Percentiles rank a stretch among this genome's conserved stretches.
Evolutionary conservation across 2,329 filamentous ascomycete genomes (phyloP).

Genomic region (Fusarium sp.): DNA sequence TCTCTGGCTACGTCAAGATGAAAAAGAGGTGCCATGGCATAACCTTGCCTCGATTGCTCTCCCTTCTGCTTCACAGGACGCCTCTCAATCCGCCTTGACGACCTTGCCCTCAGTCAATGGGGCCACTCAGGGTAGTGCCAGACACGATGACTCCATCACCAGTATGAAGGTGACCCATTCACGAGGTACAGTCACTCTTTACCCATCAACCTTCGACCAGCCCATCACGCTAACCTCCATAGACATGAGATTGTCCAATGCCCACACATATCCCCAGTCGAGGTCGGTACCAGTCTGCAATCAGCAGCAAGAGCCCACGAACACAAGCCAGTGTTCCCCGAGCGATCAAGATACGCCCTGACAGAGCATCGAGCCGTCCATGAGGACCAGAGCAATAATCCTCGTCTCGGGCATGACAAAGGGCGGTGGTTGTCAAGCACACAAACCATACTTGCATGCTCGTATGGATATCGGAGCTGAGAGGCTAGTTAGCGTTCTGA

Average conservation of each 20-base stretch:
- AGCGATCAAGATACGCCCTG: no score
- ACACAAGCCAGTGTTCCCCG: no score
- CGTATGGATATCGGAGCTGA: no score
- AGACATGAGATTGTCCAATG: rapidly evolving
- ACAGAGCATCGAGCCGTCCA: neutral
- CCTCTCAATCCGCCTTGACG: rapidly evolving
- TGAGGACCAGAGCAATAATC: neutral
- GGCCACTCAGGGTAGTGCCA: slow-evolving; percentile 8
- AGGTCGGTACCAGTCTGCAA: rapidly evolving
- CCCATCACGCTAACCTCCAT: neutral
- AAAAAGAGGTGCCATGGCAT: slow-evolving; percentile 6
- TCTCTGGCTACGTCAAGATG: neutral
- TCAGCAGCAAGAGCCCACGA: neutral
- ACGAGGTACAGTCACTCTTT: rapidly evolving
- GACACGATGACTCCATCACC: neutral
- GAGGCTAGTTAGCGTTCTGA: slow-evolving; percentile 20
- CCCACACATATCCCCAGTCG: neutral
- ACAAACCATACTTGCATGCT: no score
- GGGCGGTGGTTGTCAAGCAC: neutral
- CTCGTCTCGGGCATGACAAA: neutral
- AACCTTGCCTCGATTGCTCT: neutral
- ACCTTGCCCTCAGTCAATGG: neutral
- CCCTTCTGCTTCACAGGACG: neutral
- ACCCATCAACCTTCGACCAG: rapidly evolving
- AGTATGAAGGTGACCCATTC: rapidly evolving